Conservation (phyloP, 305 asterid species). For the Fraxinus velutina region DNA sequence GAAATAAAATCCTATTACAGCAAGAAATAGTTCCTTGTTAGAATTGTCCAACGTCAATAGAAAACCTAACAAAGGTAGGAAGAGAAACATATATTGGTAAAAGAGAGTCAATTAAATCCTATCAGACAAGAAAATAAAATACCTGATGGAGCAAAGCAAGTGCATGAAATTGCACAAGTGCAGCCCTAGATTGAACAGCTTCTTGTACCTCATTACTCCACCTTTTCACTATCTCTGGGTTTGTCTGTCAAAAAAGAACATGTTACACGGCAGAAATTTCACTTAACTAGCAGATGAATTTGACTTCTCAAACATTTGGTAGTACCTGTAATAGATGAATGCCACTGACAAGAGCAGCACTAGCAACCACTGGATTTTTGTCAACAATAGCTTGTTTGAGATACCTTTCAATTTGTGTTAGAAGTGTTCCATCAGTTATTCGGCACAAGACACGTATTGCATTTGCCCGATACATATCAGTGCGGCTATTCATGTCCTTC, state of each 20-base stretch:
- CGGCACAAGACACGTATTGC: slow-evolving; percentile 93
- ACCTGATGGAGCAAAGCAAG: slow-evolving; percentile 98
- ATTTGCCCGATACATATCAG: slow-evolving; percentile 94
- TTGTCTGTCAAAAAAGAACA: slow-evolving; percentile 50
- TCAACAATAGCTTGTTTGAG: slow-evolving; percentile 96
- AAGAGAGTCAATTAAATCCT: neutral
- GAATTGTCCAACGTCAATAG: neutral
- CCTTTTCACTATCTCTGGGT: slow-evolving; percentile 93
- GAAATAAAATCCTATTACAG: neutral
- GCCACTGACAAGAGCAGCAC: slow-evolving; percentile 96
- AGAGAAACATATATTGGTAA: slow-evolving; percentile 8
- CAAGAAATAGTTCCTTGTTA: neutral
- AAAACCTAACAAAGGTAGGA: neutral
- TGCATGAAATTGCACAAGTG: slow-evolving; percentile 99
- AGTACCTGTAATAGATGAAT: slow-evolving; percentile 86
- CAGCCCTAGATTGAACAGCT: slow-evolving; percentile 97
- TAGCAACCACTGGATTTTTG: slow-evolving; percentile 91
- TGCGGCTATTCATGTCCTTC: slow-evolving; percentile 98
- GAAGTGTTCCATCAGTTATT: slow-evolving; percentile 85
- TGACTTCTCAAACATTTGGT: slow-evolving; percentile 9
- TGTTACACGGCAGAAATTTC: neutral
- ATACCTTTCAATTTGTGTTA: slow-evolving; percentile 95
- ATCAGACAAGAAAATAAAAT: slow-evolving; percentile 16
- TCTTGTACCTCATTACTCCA: slow-evolving; percentile 99
- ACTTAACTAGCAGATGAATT: slow-evolving; percentile 9